Base-by-base conservation (phyloP, 2,329 filamentous ascomycete genomes). In the Helotiales sp. region DNA sequence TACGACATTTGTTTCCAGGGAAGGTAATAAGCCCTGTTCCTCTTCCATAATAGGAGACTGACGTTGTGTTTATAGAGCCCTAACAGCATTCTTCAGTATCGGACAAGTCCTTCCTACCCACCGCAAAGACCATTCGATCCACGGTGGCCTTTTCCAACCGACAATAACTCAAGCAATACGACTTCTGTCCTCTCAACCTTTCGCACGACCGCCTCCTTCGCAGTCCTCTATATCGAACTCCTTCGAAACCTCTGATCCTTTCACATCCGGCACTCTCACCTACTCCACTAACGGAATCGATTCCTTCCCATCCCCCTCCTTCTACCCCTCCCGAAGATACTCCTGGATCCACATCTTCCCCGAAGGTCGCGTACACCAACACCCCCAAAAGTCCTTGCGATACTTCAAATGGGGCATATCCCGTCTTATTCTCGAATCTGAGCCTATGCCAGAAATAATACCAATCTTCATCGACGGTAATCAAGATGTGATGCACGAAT, bases 341-440 rank as follows among this genome's bases (percentile, higher is more conserved):
- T 84, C 85, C 44, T 99, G 95, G 95, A 79, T 99, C 3, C 95
- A 99, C 73, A 88, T 98, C 54, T 98, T 98, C 73, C 95, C 95
- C 12, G 95, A 99, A 75, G 95, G 92, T 48, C 91, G 90, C 73
- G 91, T 96, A 46, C 93, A 98, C 74, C 95, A 99, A 75, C 87
- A 91, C 64, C 83, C 88, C 1, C 78, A 86, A 40, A 85, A 86
- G 67, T 85, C 87, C 7, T 87, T 98, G 80, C 89, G 95, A 29
- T 99, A 99, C 76, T 98, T 98, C 83, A 97, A 96, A 77, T 99
- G 95, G 95, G 95, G 95, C 1, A 81, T 98, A 1, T 91, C 93
- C 6, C 85, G 95, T 2, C 81, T 98, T 57, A 95, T 99, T 57
- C 84, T 99, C 47, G 95, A 99, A 74, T 85, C 88, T 47, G 89